Evolutionary conservation across 1,284 basidiomycete species (phyloP).

Genomic region (Sanghuangporus sanghuang): DNA sequence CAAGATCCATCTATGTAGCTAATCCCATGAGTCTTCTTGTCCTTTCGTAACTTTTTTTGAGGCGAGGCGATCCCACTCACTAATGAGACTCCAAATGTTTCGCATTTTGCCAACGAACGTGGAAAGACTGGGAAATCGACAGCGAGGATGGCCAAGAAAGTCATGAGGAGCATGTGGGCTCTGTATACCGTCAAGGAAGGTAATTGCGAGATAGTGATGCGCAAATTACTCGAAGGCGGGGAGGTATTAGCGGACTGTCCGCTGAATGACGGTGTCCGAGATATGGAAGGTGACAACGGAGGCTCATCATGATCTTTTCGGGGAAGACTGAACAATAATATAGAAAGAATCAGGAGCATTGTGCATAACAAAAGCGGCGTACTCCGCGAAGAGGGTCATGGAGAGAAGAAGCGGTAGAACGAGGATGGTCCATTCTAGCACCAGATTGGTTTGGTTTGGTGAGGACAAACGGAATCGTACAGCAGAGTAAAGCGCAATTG

Average conservation of each 20-base stretch:
- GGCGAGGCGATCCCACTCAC: slow-evolving; percentile 39
- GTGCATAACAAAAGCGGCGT: slow-evolving; percentile 50
- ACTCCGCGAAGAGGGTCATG: slow-evolving; percentile 70
- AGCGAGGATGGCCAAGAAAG: slow-evolving; percentile 86
- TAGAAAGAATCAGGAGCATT: slow-evolving; percentile 38
- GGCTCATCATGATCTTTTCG: slow-evolving; percentile 4
- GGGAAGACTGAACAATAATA: slow-evolving; percentile 3
- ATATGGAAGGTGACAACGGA: slow-evolving; percentile 16
- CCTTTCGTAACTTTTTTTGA: neutral
- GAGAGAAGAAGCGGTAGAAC: slow-evolving; percentile 74
- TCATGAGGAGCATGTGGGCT: slow-evolving; percentile 95
- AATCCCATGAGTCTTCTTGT: neutral
- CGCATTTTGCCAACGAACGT: slow-evolving; percentile 84
- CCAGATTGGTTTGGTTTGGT: slow-evolving; percentile 34
- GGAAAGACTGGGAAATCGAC: slow-evolving; percentile 96
- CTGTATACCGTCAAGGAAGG: slow-evolving; percentile 85
- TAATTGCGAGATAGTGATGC: slow-evolving; percentile 35
- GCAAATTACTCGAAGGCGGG: slow-evolving; percentile 1
- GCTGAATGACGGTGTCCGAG: slow-evolving; percentile 21
- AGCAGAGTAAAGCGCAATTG: slow-evolving; percentile 64
- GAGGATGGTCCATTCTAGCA: slow-evolving; percentile 60
- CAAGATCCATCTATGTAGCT: slow-evolving; percentile 83
- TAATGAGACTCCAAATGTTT: slow-evolving; percentile 89
- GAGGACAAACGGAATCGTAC: slow-evolving; percentile 43
- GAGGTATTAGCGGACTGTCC: slow-evolving; percentile 10